phyloP scores from a whole-genome alignment of 2,329 filamentous ascomycete species.

The Colletotrichum horii region DNA sequence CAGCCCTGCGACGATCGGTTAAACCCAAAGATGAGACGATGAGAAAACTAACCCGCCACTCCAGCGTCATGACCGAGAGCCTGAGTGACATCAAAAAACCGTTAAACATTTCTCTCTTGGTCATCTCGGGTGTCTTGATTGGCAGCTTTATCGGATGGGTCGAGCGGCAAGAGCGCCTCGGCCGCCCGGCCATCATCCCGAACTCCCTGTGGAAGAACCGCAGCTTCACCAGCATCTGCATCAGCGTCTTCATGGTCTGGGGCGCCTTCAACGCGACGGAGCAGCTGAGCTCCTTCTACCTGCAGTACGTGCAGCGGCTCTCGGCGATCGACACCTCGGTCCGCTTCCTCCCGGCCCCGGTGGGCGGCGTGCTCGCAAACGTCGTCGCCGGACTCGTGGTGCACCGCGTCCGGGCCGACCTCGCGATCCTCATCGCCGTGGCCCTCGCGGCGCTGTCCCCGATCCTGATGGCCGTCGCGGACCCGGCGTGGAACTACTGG shows the following conservation, averaged over 20 bases:
- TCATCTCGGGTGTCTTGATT: conserved; percentile 45
- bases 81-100: conserved; percentile 38
- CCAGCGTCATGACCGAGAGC: conserved; percentile 8
- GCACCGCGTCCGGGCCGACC: conserved; percentile 33
- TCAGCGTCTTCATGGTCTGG: conserved; percentile 47
- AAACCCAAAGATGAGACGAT: background rate
- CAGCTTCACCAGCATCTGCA: conserved; percentile 55
- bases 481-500: conserved; percentile 51
- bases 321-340: conserved; percentile 44
- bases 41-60: background rate
- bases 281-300: conserved; percentile 47
- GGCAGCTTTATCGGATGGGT: conserved; percentile 61
- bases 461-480: conserved; percentile 51
- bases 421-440: conserved; percentile 31
- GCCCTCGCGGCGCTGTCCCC: conserved; percentile 45
- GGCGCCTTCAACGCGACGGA: conserved; percentile 49
- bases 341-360: conserved; percentile 43
- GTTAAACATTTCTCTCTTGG: conserved; percentile 48
- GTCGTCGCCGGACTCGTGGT: conserved; percentile 41
- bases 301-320: conserved; percentile 47
- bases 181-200: conserved; percentile 60
- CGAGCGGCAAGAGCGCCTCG: conserved; percentile 48
- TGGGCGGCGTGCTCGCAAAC: conserved; percentile 38
- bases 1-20: conserved; percentile 38
- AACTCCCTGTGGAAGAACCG: conserved; percentile 62